phyloP scores from a whole-genome alignment of 768 basidiomycete genomes.

The Leccinum disarticulatum region DNA sequence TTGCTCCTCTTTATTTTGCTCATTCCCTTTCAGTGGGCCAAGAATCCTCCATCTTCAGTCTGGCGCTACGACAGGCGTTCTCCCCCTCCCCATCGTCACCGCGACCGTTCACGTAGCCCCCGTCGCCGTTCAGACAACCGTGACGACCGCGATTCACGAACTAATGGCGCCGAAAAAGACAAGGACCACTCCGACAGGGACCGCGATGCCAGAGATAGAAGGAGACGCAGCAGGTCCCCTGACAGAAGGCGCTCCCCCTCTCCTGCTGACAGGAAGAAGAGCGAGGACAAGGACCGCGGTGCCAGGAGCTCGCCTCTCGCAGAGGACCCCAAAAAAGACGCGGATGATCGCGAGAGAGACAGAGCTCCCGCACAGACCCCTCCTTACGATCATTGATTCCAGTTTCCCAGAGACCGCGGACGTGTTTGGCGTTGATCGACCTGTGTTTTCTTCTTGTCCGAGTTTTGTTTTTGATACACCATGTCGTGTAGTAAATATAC shows the following conservation, averaged over 20 bases:
- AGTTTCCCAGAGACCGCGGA: background rate
- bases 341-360: conserved; percentile 52
- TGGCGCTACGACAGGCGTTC: conserved; percentile 73
- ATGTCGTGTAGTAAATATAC: conserved; percentile 23
- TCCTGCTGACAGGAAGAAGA: conserved; percentile 39
- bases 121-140: conserved; percentile 43
- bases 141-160: conserved; percentile 40
- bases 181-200: conserved; percentile 33
- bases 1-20: background rate
- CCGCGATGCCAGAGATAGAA: conserved; percentile 42
- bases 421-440: background rate
- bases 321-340: conserved; percentile 42
- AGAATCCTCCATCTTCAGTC: conserved; percentile 78
- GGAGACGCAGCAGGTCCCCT: conserved; percentile 50
- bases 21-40: conserved; percentile 62
- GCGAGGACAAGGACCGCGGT: conserved; percentile 47
- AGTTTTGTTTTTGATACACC: conserved; percentile 4
- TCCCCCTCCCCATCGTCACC: conserved; percentile 43
- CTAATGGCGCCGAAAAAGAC: conserved; percentile 38
- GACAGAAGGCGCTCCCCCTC: conserved; percentile 47
- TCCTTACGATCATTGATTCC: conserved; percentile 47
- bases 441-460: conserved; percentile 5
- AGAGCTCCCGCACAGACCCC: conserved; percentile 50
- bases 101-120: conserved; percentile 55
- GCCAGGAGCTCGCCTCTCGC: conserved; percentile 50